These are phyloP conservation scores for Salicornia ramosissima DNA, from an alignment of 148 eudicot genomes.

Conservation along the genomic window DNA sequence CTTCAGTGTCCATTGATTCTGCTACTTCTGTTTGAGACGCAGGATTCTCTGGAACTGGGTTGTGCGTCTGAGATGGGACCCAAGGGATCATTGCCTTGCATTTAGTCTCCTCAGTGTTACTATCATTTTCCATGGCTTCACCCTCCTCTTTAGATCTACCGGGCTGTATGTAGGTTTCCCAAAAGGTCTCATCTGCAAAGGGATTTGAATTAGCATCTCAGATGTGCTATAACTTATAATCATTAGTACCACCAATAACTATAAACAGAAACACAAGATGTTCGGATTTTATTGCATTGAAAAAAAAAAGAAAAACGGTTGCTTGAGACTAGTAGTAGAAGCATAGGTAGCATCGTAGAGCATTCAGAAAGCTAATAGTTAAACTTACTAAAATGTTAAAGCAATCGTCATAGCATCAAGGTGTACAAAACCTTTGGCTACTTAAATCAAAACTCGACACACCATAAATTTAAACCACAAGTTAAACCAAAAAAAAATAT, in stretches of 20 bases:
- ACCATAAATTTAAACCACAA: not conserved
- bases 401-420: too few species aligned
- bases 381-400: too few species aligned
- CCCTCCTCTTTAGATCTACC: constrained; percentile 20
- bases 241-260: too few species aligned
- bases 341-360: too few species aligned
- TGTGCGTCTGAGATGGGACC: constrained; percentile 42
- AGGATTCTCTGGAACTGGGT: constrained; percentile 17
- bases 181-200: constrained; percentile 41
- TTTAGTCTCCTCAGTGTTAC: constrained; percentile 12
- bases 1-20: constrained; percentile 70
- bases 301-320: not conserved
- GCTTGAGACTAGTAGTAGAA: too few species aligned
- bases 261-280: not conserved
- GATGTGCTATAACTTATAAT: not conserved
- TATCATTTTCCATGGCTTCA: constrained; percentile 20
- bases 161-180: constrained; percentile 27
- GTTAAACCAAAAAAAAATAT: too few species aligned
- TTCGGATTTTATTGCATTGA: not conserved
- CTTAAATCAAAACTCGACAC: too few species aligned
- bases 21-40: constrained; percentile 14
- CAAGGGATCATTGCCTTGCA: constrained; percentile 82
- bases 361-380: too few species aligned
- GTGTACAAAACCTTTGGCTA: too few species aligned
- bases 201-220: constrained; percentile 17